Percentiles rank a stretch among this genome's conserved stretches.
These are phyloP conservation scores for Nymphaea thermarum DNA, from an alignment of 164 flowering plant species.

Conservation along the genomic window DNA sequence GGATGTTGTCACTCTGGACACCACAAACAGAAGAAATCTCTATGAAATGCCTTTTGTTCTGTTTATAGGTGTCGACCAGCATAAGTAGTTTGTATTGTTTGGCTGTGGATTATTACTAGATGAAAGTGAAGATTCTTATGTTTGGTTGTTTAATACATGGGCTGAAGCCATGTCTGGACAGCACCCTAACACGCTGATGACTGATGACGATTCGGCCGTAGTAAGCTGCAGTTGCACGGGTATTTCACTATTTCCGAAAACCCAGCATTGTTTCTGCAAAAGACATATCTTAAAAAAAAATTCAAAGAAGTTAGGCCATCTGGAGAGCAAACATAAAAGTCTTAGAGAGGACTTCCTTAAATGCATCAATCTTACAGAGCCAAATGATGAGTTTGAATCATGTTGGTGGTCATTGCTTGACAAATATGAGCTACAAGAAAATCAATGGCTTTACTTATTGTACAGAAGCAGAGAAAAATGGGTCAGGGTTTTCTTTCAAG, in stretches of 20 bases:
- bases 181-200: constrained; percentile 35
- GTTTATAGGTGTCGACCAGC: constrained; percentile 56
- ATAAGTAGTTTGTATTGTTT: constrained; percentile 47
- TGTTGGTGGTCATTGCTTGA: constrained; percentile 44
- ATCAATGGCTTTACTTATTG: constrained; percentile 50
- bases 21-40: constrained; percentile 31
- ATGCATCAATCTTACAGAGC: constrained; percentile 45
- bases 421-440: constrained; percentile 38
- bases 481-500: constrained; percentile 51
- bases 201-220: constrained; percentile 44
- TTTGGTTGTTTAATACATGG: constrained; percentile 55
- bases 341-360: constrained; percentile 46
- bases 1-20: constrained; percentile 46
- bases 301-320: constrained; percentile 43
- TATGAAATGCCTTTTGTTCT: constrained; percentile 54
- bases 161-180: constrained; percentile 50
- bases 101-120: constrained; percentile 56
- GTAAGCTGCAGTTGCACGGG: constrained; percentile 37
- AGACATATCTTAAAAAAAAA: constrained; percentile 57
- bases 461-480: constrained; percentile 40
- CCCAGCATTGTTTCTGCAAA: constrained; percentile 47
- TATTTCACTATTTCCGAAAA: constrained; percentile 42
- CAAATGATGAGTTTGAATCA: constrained; percentile 59
- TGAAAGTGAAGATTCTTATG: constrained; percentile 51
- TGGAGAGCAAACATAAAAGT: constrained; percentile 31